phyloP scores from a whole-genome alignment of 2,329 filamentous ascomycete species.

The Dactylellina leptospora region DNA sequence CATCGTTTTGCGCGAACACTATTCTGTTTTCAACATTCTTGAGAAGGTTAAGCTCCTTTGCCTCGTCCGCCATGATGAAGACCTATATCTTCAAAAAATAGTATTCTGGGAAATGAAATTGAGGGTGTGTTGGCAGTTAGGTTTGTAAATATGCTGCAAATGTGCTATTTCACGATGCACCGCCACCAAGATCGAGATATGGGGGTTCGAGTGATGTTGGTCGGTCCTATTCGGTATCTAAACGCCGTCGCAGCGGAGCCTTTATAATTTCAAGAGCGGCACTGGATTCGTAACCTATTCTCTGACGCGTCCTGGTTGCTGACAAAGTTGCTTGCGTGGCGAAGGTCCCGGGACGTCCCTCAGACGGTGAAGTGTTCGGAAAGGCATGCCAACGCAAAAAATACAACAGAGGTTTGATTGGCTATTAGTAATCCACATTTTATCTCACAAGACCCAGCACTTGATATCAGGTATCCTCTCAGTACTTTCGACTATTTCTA shows the following conservation, averaged over 20 bases:
- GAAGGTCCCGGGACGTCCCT: constrained; percentile 2
- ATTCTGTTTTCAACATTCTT: constrained; percentile 87
- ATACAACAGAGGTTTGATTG: constrained; percentile 5
- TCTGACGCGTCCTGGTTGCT: constrained; percentile 52
- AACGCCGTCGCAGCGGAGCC: neutral
- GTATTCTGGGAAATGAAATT: too few relatives aligned
- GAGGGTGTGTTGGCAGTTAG: too few relatives aligned
- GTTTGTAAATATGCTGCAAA: too few relatives aligned
- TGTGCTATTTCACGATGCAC: constrained; percentile 18
- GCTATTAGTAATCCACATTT: too few relatives aligned
- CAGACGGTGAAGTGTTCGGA: neutral
- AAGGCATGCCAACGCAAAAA: constrained; percentile 34
- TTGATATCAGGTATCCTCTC: too few relatives aligned
- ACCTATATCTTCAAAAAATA: neutral
- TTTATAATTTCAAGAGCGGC: constrained; percentile 14
- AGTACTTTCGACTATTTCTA: too few relatives aligned
- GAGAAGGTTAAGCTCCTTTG: constrained; percentile 81
- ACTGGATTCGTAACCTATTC: constrained; percentile 44
- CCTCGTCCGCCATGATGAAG: constrained; percentile 62
- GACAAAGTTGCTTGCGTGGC: constrained; percentile 53
- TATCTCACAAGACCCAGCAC: too few relatives aligned
- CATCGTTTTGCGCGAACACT: constrained; percentile 81
- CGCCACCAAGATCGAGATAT: constrained; percentile 19
- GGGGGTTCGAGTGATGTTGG: neutral
- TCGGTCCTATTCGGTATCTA: too few relatives aligned